Evolutionary conservation across 192 early-diverging fungal genomes (phyloP), one percentile per base, ranked within the genome.

Genomic region (Linnemannia schmuckeri): DNA sequence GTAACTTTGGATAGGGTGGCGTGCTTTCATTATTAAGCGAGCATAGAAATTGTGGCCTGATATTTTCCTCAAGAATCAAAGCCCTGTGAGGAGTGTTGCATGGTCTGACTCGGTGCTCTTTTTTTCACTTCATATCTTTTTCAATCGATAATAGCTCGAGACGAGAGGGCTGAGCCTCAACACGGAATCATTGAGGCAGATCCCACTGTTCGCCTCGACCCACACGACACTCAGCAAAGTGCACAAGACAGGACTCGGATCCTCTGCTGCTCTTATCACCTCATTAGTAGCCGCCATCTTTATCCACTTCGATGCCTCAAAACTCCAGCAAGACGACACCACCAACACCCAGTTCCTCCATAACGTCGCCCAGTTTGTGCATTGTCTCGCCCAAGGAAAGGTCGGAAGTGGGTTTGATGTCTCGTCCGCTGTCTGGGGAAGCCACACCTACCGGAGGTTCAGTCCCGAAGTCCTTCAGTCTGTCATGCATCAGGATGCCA

Each of bases 371-470:
- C 99, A 99, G 89, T 93, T 95, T 77, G 92, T 94, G 20, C 99
- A 99, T 90, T 98, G 99, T 80, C 87, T 97, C 37, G 98, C 99
- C n/a, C 99, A 99, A 81, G 99, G 99, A 70, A 99, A 99, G 83
- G 94, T 99, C 61, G 99, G 99, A 3, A 95, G 93, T 66, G 99
- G 99, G 18, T 99, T 99, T 82, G 99, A 99, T 85, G 96, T 99
- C 27, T 95, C 95, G 0, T 91, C 96, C 6, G 99, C 99, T 3
- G 95, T 98, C 1, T 98, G 93, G 88, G 99, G 99, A 20, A 95
- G 93, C 54, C 98, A 99, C 80, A 84, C 92, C 2, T 99, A 99
- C 80, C 89, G 90, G 38, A 90, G 98, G 37, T 99, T 99, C 78
- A 90, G 91, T 17, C 97, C 97, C 8, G 81, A 79, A 4, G 80